Base-by-base conservation (phyloP, 2,329 filamentous ascomycete species). In the Emergomyces orientalis region DNA sequence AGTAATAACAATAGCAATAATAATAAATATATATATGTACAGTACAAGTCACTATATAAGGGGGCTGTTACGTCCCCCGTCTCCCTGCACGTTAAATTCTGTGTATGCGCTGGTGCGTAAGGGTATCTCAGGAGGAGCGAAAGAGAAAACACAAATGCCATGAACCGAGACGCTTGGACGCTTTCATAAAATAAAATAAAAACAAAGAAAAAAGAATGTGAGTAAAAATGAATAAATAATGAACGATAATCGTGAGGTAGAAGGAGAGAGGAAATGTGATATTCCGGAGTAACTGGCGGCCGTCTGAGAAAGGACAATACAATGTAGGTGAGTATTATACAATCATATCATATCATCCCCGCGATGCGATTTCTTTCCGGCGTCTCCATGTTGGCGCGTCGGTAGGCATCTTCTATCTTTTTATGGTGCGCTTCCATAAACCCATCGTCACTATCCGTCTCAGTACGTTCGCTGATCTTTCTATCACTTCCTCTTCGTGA, bases 291-390 rank as follows among this genome's bases (percentile, higher is more conserved):
- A n/a, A n/a, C n/a, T n/a, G n/a, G n/a, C n/a, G n/a, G n/a, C 25
- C n/a, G 25, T 13, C 30, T 27, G 49, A 30, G 49, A 52, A 30
- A 27, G n/a, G n/a, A n/a, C n/a, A n/a, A n/a, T n/a, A n/a, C n/a
- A n/a, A n/a, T n/a, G n/a, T n/a, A n/a, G n/a, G n/a, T n/a, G n/a
- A n/a, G n/a, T n/a, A n/a, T n/a, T n/a, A n/a, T n/a, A n/a, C n/a
- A n/a, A n/a, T 43, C 13, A 43, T 55, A 59, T 59, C 37, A 60
- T 60, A 60, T 60, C 59, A 60, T 60, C 13, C 59, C 59, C 22
- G 22, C 59, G 17, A 60, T 17, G 9, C 25, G 45, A 25, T 39
- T 37, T 43, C 43, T 43, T 30, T 51, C 59, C 11, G 51, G 19
- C 25, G 60, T 32, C 19, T 45, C 60, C 34, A 55, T 56, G 49